phyloP scores from a whole-genome alignment of 225 moss, liverwort and hornwort genomes.

The Pleurozium schreberi region DNA sequence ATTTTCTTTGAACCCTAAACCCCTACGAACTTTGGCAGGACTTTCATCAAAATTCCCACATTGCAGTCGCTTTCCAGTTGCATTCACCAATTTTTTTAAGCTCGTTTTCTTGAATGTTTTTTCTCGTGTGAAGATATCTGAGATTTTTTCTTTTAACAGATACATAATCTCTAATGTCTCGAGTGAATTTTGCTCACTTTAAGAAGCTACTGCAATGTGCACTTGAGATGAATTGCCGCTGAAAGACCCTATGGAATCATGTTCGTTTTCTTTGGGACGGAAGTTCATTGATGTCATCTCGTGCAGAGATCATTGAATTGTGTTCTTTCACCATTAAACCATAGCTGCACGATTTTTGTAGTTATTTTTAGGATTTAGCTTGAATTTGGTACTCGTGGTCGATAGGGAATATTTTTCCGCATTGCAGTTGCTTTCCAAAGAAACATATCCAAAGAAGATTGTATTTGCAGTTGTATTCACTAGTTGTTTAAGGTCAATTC shows the following conservation, averaged over 20 bases:
- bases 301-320: neutral
- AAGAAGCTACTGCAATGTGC: neutral
- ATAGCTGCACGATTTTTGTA: neutral
- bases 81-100: neutral
- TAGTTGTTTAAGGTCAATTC: neutral
- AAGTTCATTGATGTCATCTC: neutral
- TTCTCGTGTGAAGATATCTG: neutral
- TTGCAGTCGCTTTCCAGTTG: neutral
- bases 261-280: neutral
- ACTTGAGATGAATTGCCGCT: neutral
- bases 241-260: neutral
- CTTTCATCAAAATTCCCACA: neutral
- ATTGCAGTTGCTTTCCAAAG: neutral
- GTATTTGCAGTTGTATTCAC: neutral
- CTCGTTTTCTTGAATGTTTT: neutral
- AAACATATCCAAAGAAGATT: neutral
- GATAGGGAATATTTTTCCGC: neutral
- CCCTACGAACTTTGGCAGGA: neutral
- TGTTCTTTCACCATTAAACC: neutral
- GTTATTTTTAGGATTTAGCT: neutral
- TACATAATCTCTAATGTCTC: neutral
- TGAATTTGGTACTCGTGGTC: neutral
- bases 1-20: neutral
- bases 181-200: neutral
- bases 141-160: neutral